phyloP scores from a whole-genome alignment of 116 monocot species.

The Cymodocea nodosa region DNA sequence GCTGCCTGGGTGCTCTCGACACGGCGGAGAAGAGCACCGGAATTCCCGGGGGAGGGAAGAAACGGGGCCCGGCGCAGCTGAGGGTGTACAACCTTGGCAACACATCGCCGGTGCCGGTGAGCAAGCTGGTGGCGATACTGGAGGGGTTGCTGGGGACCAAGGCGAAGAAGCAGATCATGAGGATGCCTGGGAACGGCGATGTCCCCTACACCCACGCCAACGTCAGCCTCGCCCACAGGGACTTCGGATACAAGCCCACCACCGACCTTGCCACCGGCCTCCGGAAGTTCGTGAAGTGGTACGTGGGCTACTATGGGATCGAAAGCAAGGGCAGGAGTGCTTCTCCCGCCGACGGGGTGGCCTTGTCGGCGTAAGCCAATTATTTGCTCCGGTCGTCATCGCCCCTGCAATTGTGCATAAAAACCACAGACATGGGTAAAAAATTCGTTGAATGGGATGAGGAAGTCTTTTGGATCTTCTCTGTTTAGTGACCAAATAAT shows the following conservation, averaged over 20 bases:
- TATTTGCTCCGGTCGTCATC: background rate
- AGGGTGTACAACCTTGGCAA: slow-evolving; percentile 45
- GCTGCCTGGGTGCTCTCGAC: slow-evolving; percentile 36
- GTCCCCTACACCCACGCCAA: slow-evolving; percentile 48
- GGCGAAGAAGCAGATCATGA: slow-evolving; percentile 29
- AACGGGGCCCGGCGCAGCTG: slow-evolving; percentile 32
- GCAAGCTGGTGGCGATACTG: slow-evolving; percentile 25
- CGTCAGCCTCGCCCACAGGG: slow-evolving; percentile 23
- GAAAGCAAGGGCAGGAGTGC: slow-evolving; percentile 3
- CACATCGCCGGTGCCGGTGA: slow-evolving; percentile 41
- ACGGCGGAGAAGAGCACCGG: slow-evolving; percentile 42
- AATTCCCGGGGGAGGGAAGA: slow-evolving; percentile 26
- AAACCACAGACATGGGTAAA: background rate
- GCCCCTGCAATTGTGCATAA: background rate
- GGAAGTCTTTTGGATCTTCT: background rate
- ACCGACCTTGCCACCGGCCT: slow-evolving; percentile 39
- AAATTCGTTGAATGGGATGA: background rate
- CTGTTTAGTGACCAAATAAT: background rate
- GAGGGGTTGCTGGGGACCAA: slow-evolving; percentile 21
- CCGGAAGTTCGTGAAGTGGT: slow-evolving; percentile 35
- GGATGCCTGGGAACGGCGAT: slow-evolving; percentile 37
- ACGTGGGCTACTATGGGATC: slow-evolving; percentile 28
- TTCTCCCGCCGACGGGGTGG: background rate
- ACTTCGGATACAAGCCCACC: slow-evolving; percentile 39
- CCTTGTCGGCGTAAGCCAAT: background rate